phyloP scores from a whole-genome alignment of 345 rosid genomes.

The Ceriops tagal region DNA sequence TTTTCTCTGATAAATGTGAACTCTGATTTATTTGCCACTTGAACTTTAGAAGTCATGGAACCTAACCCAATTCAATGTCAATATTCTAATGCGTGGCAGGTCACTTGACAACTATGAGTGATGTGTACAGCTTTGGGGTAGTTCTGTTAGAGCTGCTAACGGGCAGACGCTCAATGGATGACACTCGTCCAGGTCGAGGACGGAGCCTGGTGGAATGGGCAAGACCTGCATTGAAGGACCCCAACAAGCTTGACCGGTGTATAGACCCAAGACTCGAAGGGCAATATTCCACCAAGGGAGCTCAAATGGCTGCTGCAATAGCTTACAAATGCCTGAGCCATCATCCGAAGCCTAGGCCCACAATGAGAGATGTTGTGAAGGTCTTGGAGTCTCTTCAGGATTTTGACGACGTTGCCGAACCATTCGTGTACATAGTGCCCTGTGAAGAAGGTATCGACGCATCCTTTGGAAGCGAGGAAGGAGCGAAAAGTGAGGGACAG shows the following conservation, averaged over 20 bases:
- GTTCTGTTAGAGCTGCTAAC: slow-evolving; percentile 64
- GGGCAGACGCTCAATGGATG: slow-evolving; percentile 58
- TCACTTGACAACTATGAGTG: slow-evolving; percentile 70
- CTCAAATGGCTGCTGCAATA: slow-evolving; percentile 45
- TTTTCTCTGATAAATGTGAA: no score
- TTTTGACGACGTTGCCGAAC: slow-evolving; percentile 36
- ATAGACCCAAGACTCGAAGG: slow-evolving; percentile 65
- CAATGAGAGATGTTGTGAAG: slow-evolving; percentile 57
- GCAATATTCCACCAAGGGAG: slow-evolving; percentile 51
- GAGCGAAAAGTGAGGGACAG: slow-evolving; percentile 6
- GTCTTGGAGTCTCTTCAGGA: slow-evolving; percentile 56
- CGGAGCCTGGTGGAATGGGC: slow-evolving; percentile 67
- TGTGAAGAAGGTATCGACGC: slow-evolving; percentile 22
- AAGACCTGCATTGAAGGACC: slow-evolving; percentile 52
- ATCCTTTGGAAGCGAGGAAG: slow-evolving; percentile 4
- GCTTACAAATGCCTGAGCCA: slow-evolving; percentile 68
- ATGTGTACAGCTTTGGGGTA: slow-evolving; percentile 72
- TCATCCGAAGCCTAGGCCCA: slow-evolving; percentile 56
- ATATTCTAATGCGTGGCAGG: slow-evolving; percentile 38
- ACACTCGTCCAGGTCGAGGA: slow-evolving; percentile 39
- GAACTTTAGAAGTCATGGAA: neutral
- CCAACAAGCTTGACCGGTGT: slow-evolving; percentile 41
- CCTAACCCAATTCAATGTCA: slow-evolving; percentile 6
- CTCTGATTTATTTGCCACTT: no score
- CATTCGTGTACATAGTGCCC: slow-evolving; percentile 50